These are phyloP conservation scores for Phaseolus lunatus DNA, from an alignment of 306 rosid species.

Conservation along the genomic window DNA sequence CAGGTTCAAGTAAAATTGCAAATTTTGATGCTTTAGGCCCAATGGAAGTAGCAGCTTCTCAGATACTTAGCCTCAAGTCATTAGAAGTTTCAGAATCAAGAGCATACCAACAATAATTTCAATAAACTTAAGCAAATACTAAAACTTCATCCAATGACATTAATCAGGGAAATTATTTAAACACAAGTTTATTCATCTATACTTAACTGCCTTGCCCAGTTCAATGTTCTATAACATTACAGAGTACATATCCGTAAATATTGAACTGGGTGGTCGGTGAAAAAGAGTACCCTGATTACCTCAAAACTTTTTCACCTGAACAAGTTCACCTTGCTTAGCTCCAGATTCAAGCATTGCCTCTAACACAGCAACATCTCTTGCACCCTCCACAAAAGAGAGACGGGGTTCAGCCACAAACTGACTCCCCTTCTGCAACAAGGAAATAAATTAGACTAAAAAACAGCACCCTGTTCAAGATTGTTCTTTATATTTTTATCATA, in stretches of 20 bases:
- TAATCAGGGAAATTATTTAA: slow-evolving; percentile 11
- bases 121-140: slow-evolving; percentile 33
- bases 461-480: not conserved
- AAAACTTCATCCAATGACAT: slow-evolving; percentile 25
- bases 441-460: slow-evolving; percentile 36
- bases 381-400: slow-evolving; percentile 86
- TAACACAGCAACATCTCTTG: slow-evolving; percentile 89
- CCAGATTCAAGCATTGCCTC: slow-evolving; percentile 98
- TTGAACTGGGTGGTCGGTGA: slow-evolving; percentile 16
- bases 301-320: slow-evolving; percentile 76
- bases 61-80: too few species aligned
- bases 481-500: slow-evolving; percentile 6
- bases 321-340: slow-evolving; percentile 69
- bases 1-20: too few species aligned
- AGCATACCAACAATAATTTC: slow-evolving; percentile 25
- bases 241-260: slow-evolving; percentile 23
- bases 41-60: not conserved
- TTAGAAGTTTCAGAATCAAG: slow-evolving; percentile 2
- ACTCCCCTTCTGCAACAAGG: slow-evolving; percentile 58
- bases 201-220: not conserved
- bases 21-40: too few species aligned
- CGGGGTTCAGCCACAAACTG: slow-evolving; percentile 69
- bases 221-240: slow-evolving; percentile 10
- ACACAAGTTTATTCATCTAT: slow-evolving; percentile 35
- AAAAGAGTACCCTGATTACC: slow-evolving; percentile 35